A percentile compares a stretch with the other conserved stretches of the same genome.
phyloP scores from a whole-genome alignment of 441 rosid species.

The Croton setiger region DNA sequence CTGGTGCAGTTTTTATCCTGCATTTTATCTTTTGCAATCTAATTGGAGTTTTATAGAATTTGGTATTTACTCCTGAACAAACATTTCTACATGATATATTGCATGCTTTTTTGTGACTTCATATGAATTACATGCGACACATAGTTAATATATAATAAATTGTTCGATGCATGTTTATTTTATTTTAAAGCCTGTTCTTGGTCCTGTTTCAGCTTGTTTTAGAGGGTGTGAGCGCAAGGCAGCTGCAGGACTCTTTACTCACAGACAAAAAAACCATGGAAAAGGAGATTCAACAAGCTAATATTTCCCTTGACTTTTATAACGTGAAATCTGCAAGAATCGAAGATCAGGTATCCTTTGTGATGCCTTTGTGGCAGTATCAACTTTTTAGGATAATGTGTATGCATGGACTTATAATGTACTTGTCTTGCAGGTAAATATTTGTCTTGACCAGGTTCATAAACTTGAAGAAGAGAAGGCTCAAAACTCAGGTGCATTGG shows the following conservation, averaged over 20 bases:
- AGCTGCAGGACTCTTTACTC: constrained; percentile 58
- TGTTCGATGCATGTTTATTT: not conserved
- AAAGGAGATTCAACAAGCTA: constrained; percentile 73
- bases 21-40: not conserved
- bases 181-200: constrained; percentile 20
- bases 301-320: constrained; percentile 56
- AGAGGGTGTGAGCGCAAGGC: constrained; percentile 79
- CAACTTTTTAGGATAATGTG: not conserved
- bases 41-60: not conserved
- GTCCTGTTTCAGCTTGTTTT: constrained; percentile 70
- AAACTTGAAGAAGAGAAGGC: constrained; percentile 66
- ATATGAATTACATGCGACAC: no score
- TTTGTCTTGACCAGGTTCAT: constrained; percentile 66
- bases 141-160: not conserved
- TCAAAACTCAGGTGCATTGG: constrained; percentile 50
- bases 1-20: not conserved
- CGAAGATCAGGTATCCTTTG: constrained; percentile 75
- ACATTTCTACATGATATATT: not conserved
- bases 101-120: not conserved
- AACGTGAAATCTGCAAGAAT: constrained; percentile 67
- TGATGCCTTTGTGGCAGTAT: not conserved
- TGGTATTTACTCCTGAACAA: not conserved
- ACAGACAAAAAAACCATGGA: constrained; percentile 60
- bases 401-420: constrained; percentile 10
- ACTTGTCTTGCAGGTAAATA: constrained; percentile 58